phyloP scores from a whole-genome alignment of 306 rosid genomes.

The Prinsepia uniflora region DNA sequence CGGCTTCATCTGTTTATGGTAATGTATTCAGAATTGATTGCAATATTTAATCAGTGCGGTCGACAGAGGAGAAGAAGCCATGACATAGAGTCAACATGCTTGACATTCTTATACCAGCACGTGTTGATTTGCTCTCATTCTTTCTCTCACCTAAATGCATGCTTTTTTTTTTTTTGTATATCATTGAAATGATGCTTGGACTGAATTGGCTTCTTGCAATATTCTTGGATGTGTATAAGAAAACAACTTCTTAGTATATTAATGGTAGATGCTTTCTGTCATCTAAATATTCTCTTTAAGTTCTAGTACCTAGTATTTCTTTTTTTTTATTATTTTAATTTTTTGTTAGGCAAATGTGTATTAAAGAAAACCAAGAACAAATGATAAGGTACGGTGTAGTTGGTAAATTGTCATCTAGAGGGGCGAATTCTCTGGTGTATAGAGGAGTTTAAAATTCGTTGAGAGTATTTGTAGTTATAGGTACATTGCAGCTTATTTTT shows the following conservation, averaged over 20 bases:
- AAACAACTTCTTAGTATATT: not conserved
- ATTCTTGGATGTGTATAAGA: constrained; percentile 23
- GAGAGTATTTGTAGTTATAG: no score
- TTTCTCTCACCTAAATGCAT: not conserved
- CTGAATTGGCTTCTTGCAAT: constrained; percentile 19
- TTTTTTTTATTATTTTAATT: no score
- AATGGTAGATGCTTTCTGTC: not conserved
- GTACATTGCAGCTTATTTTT: no score
- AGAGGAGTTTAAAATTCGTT: no score
- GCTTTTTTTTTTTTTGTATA: constrained; percentile 25
- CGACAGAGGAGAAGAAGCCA: constrained; percentile 23
- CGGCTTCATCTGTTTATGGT: constrained; percentile 34
- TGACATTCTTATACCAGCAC: constrained; percentile 12
- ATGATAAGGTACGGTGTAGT: no score
- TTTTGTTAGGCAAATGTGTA: no score
- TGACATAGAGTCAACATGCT: constrained; percentile 29
- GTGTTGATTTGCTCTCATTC: constrained; percentile 10
- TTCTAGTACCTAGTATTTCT: no score
- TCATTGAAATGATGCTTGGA: constrained; percentile 20
- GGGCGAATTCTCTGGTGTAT: no score
- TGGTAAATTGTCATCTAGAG: no score
- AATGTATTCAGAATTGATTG: constrained; percentile 27
- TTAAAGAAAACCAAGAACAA: no score
- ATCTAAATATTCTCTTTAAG: not conserved
- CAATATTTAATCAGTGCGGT: constrained; percentile 19